Percentiles rank a stretch among this genome's conserved stretches.
Conservation (phyloP, 305 asterid species). For the Fraxinus paxiana region DNA sequence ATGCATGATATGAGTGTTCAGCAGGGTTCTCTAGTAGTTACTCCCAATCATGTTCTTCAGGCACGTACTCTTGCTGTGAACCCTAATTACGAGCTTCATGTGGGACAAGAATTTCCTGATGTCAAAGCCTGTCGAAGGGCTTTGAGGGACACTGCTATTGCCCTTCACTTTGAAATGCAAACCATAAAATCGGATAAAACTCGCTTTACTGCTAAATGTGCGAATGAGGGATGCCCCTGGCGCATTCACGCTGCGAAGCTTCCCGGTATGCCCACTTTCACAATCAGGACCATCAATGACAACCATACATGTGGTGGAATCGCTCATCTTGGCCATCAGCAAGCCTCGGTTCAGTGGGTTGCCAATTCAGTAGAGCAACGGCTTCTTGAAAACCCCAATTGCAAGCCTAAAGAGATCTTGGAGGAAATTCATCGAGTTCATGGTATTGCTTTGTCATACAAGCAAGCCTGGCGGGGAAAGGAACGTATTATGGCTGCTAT, state of each 20-base stretch:
- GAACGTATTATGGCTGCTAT: constrained; percentile 91
- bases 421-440: constrained; percentile 85
- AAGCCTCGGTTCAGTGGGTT: constrained; percentile 99
- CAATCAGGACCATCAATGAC: constrained; percentile 81
- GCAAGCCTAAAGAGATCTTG: constrained; percentile 90
- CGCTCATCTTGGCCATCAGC: constrained; percentile 89
- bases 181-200: constrained; percentile 91
- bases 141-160: constrained; percentile 85
- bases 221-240: constrained; percentile 91
- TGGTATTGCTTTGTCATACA: constrained; percentile 89
- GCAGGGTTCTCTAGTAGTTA: constrained; percentile 43
- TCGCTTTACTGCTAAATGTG: constrained; percentile 92
- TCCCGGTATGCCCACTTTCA: constrained; percentile 91
- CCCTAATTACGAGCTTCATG: constrained; percentile 75
- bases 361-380: constrained; percentile 90
- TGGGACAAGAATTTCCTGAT: constrained; percentile 95
- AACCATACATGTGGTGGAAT: constrained; percentile 86
- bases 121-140: constrained; percentile 92
- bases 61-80: constrained; percentile 53
- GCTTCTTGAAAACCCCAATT: constrained; percentile 80
- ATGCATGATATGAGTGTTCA: constrained; percentile 49
- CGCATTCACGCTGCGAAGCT: constrained; percentile 94
- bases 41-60: constrained; percentile 69
- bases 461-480: constrained; percentile 99
- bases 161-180: constrained; percentile 91